Percentiles rank a stretch among this genome's conserved stretches.
Conservation (phyloP, 768 basidiomycete species). For the Russula abietina region DNA sequence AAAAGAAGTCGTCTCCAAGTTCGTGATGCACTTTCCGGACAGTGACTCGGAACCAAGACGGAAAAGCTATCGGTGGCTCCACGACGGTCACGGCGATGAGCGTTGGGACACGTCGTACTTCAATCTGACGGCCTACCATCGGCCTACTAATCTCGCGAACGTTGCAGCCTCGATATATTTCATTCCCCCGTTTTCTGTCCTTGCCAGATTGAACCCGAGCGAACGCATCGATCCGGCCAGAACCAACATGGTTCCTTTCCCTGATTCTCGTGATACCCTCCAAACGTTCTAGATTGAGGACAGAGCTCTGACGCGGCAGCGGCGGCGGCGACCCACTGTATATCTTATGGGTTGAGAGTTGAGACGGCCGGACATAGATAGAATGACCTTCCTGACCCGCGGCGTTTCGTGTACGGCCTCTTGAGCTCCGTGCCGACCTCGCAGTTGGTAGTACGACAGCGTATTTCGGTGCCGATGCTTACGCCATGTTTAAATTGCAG, state of each 20-base stretch:
- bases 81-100: not conserved
- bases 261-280: not conserved
- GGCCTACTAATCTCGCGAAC: not conserved
- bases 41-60: not conserved
- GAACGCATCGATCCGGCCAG: not conserved
- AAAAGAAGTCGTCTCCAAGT: not conserved
- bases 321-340: not conserved
- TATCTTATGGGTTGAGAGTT: not conserved
- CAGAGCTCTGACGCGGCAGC: not conserved
- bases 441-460: not conserved
- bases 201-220: not conserved
- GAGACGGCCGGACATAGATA: slow-evolving; percentile 1
- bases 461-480: not conserved
- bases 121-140: not conserved
- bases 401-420: slow-evolving; percentile 15
- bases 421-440: not conserved
- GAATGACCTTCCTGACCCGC: slow-evolving; percentile 4
- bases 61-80: not conserved
- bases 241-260: not conserved
- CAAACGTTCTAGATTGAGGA: not conserved
- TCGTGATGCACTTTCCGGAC: not conserved
- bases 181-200: too few relatives aligned
- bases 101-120: not conserved
- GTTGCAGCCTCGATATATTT: not conserved
- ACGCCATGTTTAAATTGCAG: not conserved